These are phyloP conservation scores for Ogataea saltuana DNA, from an alignment of 805 yeast species.

Conservation along the genomic window DNA sequence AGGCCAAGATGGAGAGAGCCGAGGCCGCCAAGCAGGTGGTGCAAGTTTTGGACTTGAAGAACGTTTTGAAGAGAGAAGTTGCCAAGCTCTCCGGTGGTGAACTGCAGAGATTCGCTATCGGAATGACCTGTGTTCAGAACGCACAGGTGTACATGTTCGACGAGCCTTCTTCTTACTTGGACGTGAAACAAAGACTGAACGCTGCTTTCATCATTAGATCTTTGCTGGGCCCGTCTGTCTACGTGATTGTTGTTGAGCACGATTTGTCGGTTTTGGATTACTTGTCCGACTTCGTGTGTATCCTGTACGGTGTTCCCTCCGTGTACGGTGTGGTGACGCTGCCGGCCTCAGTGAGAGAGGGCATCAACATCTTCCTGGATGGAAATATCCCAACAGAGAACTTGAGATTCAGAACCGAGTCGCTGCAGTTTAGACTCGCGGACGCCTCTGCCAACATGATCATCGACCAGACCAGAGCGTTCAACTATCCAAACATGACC, in stretches of 20 bases:
- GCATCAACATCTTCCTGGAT: slow-evolving; percentile 96
- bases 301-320: slow-evolving; percentile 96
- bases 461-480: slow-evolving; percentile 76
- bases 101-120: slow-evolving; percentile 96
- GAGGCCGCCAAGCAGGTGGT: slow-evolving; percentile 66
- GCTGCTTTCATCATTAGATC: slow-evolving; percentile 96
- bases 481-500: slow-evolving; percentile 73
- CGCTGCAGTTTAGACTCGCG: slow-evolving; percentile 87
- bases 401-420: slow-evolving; percentile 94
- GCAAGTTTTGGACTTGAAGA: slow-evolving; percentile 69
- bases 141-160: slow-evolving; percentile 99
- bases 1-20: slow-evolving; percentile 72
- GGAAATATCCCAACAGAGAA: slow-evolving; percentile 98
- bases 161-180: slow-evolving; percentile 97
- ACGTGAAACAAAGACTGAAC: slow-evolving; percentile 97
- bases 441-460: slow-evolving; percentile 82
- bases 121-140: slow-evolving; percentile 91
- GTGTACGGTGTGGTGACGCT: slow-evolving; percentile 98
- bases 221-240: slow-evolving; percentile 69
- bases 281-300: slow-evolving; percentile 94
- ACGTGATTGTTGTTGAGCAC: slow-evolving; percentile 97
- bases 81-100: slow-evolving; percentile 96
- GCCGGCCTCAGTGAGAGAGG: slow-evolving; percentile 97
- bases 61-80: slow-evolving; percentile 84
- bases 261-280: slow-evolving; percentile 97